A percentile compares a stretch with the other conserved stretches of the same genome.
Evolutionary conservation across 208 protist genomes (phyloP).

Genomic region (Lotmaria passim): DNA sequence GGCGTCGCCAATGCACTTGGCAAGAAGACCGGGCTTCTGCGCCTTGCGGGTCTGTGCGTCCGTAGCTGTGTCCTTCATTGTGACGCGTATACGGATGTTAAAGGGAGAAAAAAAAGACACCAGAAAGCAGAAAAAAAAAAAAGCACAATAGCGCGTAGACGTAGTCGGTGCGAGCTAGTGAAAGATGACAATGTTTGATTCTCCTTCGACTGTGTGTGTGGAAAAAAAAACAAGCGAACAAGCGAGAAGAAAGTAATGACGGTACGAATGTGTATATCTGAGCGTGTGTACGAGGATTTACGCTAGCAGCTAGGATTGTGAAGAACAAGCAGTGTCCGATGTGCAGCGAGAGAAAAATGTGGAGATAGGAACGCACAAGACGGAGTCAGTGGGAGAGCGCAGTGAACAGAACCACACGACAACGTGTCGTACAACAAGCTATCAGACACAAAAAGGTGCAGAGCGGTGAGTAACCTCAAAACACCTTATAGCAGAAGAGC

Average conservation of each 20-base stretch:
- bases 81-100: neutral
- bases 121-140: neutral
- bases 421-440: too few relatives aligned
- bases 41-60: neutral
- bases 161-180: too few relatives aligned
- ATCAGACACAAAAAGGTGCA: too few relatives aligned
- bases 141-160: too few relatives aligned
- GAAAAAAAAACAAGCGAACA: neutral
- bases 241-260: slow-evolving; percentile 10
- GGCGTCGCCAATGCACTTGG: slow-evolving; percentile 61
- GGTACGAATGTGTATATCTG: neutral
- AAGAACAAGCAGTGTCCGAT: neutral
- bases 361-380: too few relatives aligned
- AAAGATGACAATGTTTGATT: neutral
- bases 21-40: slow-evolving; percentile 23
- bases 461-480: too few relatives aligned
- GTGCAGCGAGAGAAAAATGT: neutral
- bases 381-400: too few relatives aligned
- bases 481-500: too few relatives aligned
- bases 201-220: neutral
- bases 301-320: neutral
- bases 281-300: neutral
- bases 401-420: too few relatives aligned
- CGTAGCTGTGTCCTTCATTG: neutral
- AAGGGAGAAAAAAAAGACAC: neutral